A percentile compares a stretch with the other conserved stretches of the same genome.
These are phyloP conservation scores for Triticum dicoccoides DNA, from an alignment of 176 grass and related monocot species.

Conservation along the genomic window DNA sequence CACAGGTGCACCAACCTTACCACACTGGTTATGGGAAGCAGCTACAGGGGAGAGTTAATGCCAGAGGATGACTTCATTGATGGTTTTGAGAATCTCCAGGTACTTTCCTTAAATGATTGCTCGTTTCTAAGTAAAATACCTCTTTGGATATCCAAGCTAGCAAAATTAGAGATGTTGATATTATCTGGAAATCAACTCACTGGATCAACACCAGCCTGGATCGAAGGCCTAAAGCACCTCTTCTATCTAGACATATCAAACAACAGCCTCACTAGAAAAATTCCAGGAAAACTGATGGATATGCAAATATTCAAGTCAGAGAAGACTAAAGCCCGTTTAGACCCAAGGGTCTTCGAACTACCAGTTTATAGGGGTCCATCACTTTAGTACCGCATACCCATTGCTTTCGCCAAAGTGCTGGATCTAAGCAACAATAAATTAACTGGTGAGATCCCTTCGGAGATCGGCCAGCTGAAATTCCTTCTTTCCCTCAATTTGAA, in stretches of 20 bases:
- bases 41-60: slow-evolving; percentile 8
- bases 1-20: slow-evolving; percentile 16
- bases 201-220: slow-evolving; percentile 25
- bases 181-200: slow-evolving; percentile 19
- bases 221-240: slow-evolving; percentile 19
- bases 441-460: slow-evolving; percentile 23
- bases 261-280: slow-evolving; percentile 34
- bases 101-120: no score
- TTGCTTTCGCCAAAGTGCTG: slow-evolving; percentile 7
- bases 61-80: background rate
- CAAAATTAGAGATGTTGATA: no score
- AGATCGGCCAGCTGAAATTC: slow-evolving; percentile 36
- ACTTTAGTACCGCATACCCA: slow-evolving; percentile 7
- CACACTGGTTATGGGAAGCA: background rate
- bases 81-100: no score
- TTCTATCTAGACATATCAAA: slow-evolving; percentile 44
- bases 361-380: background rate
- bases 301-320: slow-evolving; percentile 25
- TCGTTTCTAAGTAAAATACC: no score
- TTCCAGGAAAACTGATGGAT: slow-evolving; percentile 20
- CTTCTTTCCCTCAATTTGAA: slow-evolving; percentile 21
- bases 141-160: no score
- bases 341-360: slow-evolving; percentile 19
- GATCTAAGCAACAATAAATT: slow-evolving; percentile 27
- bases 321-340: background rate